phyloP scores from a whole-genome alignment of 192 early-diverging fungal genomes.

The Piromyces sp. region DNA sequence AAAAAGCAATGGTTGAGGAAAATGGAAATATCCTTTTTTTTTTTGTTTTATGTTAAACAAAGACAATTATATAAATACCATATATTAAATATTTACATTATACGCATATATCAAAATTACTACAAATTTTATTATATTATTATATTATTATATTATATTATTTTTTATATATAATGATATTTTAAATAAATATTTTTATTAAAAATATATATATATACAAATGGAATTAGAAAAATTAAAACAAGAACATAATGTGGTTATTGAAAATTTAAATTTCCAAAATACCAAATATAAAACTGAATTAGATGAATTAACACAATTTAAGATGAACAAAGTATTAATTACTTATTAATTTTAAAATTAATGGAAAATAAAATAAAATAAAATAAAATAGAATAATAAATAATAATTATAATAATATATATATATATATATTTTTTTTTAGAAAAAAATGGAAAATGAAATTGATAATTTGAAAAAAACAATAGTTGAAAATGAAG shows the following conservation, averaged over 20 bases:
- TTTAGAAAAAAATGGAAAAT: conserved; percentile 26
- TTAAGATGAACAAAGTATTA: conserved; percentile 23
- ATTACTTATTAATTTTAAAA: no score
- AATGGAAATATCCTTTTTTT: conserved; percentile 4
- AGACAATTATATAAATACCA: no score
- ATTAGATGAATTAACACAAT: conserved; percentile 24
- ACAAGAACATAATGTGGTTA: background rate
- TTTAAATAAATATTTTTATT: no score
- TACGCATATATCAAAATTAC: background rate
- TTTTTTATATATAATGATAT: no score
- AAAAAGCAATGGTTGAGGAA: conserved; percentile 18
- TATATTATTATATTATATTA: background rate
- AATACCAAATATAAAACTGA: conserved; percentile 23
- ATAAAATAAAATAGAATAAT: no score
- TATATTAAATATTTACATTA: no score
- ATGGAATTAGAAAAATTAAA: conserved; percentile 11
- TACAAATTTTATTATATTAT: background rate
- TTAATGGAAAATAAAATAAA: no score
- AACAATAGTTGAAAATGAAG: conserved; percentile 25
- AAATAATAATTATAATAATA: no score
- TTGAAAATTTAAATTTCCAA: conserved; percentile 15
- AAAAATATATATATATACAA: no score
- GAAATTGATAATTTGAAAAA: conserved; percentile 14
- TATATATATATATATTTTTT: background rate
- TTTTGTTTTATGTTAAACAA: background rate